Base-by-base conservation (phyloP, 805 yeast genomes). In the Kazachstania bromeliacearum region DNA sequence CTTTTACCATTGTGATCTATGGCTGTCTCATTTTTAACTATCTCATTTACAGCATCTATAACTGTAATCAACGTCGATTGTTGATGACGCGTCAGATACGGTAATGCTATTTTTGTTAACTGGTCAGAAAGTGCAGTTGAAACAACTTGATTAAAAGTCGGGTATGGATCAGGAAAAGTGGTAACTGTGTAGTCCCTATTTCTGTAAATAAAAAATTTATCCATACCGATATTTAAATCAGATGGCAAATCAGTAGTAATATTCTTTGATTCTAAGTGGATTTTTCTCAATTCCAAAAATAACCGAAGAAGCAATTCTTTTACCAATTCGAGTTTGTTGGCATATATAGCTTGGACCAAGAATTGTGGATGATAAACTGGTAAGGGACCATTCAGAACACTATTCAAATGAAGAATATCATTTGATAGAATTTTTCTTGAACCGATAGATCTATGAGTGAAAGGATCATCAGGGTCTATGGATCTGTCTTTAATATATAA, bases 351-450 rank as follows among this genome's bases (percentile, higher is more conserved):
- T 55, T 88, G 95, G 31, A 85, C 77, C 33, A 88, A 57, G 36
- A 85, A 70, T 55, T 87, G 95, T 0, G 97, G 97, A 51, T 89
- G 96, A 47, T 84, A 88, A 1, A 85, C 61, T 0, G 96, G 96
- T 12, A 89, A 57, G 0, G 94, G 92, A 22, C 96, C 96, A 60
- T 88, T 88, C 37, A 88, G 60, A 4, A 87, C 78, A 12, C 84
- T 64, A 34, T 80, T 82, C 39, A 88, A 65, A 46, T 79, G 81
- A 40, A 83, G 70, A 2, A 88, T 70, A 50, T 59, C 67, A 50
- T 66, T 66, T 2, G 67, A 62, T 8, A 76, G 64, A 28, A 77
- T 75, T 40, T 66, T 71, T 41, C 78, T 63, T 1, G 83, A 65
- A 0, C 81, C 80, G 33, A 79, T 66, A 1, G 79, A 71, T 37